These are phyloP conservation scores for Corymbia maculata DNA, from an alignment of 345 rosid species.

Conservation along the genomic window DNA sequence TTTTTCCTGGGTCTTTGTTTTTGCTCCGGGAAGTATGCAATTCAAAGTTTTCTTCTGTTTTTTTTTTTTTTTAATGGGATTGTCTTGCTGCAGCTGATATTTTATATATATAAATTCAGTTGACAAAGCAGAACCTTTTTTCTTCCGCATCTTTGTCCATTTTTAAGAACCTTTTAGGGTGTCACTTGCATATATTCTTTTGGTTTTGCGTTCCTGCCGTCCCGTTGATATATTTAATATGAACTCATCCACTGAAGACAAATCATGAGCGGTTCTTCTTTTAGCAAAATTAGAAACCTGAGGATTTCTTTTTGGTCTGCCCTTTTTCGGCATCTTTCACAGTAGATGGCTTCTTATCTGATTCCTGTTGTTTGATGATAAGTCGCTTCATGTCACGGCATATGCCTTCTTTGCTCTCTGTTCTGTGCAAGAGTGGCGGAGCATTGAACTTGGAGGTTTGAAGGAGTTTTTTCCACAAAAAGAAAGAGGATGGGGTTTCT, in stretches of 20 bases:
- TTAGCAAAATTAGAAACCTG: background rate
- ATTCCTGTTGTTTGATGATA: background rate
- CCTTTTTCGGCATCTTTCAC: background rate
- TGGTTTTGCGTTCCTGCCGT: background rate
- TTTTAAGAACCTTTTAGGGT: background rate
- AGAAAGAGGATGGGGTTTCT: constrained; percentile 11
- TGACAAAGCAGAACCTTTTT: background rate
- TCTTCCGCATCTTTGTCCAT: background rate
- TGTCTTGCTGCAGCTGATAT: background rate
- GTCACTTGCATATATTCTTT: background rate
- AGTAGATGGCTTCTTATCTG: background rate
- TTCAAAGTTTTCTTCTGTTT: background rate
- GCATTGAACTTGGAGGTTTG: background rate
- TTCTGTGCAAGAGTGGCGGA: background rate
- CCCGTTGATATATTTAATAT: background rate
- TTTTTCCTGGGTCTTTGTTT: background rate
- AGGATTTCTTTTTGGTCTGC: background rate
- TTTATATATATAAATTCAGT: background rate
- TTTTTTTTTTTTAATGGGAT: background rate
- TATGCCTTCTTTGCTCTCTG: background rate
- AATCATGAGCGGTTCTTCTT: background rate
- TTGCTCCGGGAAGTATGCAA: background rate
- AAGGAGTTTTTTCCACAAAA: background rate
- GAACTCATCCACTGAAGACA: background rate
- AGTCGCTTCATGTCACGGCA: background rate